Conservation (phyloP, 2,329 filamentous ascomycete genomes). For the Trichoderma sp. region DNA sequence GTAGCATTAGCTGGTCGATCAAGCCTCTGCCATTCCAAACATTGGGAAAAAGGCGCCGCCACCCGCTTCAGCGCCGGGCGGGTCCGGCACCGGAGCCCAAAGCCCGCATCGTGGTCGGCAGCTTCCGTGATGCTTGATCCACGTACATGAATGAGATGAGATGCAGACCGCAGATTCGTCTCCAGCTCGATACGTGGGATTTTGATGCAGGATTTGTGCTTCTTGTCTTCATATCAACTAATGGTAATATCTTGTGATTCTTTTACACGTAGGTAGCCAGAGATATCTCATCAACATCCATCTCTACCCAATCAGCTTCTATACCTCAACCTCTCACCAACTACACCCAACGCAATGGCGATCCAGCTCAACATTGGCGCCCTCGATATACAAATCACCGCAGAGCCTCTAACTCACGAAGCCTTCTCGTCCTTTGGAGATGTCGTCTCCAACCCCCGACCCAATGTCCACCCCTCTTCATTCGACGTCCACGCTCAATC, state of each 20-base stretch:
- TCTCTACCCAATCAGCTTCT: neutral
- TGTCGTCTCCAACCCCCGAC: slow-evolving; percentile 73
- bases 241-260: neutral
- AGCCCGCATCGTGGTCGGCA: neutral
- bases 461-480: slow-evolving; percentile 53
- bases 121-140: neutral
- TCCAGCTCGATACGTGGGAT: neutral
- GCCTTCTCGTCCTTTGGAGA: slow-evolving; percentile 80
- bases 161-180: neutral
- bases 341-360: slow-evolving; percentile 30
- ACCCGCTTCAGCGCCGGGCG: slow-evolving; percentile 18
- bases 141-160: neutral
- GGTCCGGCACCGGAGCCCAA: slow-evolving; percentile 26
- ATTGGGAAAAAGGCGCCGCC: slow-evolving; percentile 6
- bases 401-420: slow-evolving; percentile 66
- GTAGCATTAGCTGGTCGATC: neutral
- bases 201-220: neutral
- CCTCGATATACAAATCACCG: slow-evolving; percentile 46
- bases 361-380: slow-evolving; percentile 33
- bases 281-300: neutral
- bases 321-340: neutral
- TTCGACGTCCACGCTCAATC: slow-evolving; percentile 43
- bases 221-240: neutral
- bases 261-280: neutral
- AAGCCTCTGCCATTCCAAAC: neutral